These are phyloP conservation scores for Anisodus acutangulus DNA, from an alignment of 257 asterid species.

Conservation along the genomic window DNA sequence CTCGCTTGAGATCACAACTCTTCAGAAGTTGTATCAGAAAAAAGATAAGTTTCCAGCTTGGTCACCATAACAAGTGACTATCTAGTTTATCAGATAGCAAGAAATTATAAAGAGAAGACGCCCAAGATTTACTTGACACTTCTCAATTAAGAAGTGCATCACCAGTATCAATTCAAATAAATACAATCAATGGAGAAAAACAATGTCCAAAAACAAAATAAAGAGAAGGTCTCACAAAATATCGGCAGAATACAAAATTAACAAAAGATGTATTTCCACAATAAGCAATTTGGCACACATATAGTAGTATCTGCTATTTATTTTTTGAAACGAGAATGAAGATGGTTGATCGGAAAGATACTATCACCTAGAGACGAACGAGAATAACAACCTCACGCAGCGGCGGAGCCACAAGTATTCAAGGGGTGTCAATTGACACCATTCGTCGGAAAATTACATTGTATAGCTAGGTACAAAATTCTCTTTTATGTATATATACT, in stretches of 20 bases:
- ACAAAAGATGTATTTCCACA: background rate
- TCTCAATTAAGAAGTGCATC: background rate
- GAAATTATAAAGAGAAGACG: background rate
- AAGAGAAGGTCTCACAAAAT: background rate
- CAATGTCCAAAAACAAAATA: background rate
- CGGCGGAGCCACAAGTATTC: no score
- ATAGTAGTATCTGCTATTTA: background rate
- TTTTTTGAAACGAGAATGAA: background rate
- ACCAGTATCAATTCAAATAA: background rate
- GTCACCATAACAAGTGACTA: background rate
- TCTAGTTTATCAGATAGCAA: background rate
- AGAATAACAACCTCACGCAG: background rate
- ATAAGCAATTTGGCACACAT: background rate
- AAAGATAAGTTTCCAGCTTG: background rate
- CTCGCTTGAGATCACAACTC: background rate
- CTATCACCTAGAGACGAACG: background rate
- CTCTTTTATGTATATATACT: no score
- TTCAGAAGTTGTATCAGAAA: background rate
- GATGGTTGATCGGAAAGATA: background rate
- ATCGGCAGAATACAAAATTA: background rate
- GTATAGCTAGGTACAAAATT: no score
- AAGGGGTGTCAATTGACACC: no score
- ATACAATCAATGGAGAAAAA: background rate
- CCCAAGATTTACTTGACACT: background rate
- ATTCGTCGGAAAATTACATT: no score